Evolutionary conservation across 2,329 filamentous ascomycete species (phyloP), one percentile per base, ranked within the genome.

Genomic region (Westerdykella aurantiaca): DNA sequence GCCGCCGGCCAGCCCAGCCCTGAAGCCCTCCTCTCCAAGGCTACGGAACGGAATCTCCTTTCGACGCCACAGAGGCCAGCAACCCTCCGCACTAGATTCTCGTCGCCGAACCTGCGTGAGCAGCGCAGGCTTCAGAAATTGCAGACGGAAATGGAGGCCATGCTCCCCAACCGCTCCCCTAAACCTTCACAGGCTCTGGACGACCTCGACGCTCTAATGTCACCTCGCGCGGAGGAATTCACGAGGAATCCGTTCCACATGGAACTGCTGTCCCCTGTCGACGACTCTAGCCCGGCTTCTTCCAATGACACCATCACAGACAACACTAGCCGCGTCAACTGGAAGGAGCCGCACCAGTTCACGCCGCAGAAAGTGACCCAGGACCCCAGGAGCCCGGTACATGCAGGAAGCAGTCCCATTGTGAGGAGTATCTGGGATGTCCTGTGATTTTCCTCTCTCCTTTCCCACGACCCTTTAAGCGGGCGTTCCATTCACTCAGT

Each of bases 381-480:
- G 12, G 85, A 90, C 60, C 86, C 86, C 12, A 72, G 86, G 54
- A 89, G 85, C 61, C 86, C 86, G 13, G 83, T 85, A 0, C 86
- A 83, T 11, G 80, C 79, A 57, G 85, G 86, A 33, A 83, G 85
- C 62, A 81, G 80, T 45, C 84, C 86, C 3, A 89, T 91, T 48
- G 80, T 82, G 41, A 76, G 86, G 44, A 89, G 83, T 46, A 91
- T 91, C 57, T 83, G 87, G 62, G 85, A 89, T 58, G 73, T 88
- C 41, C 72, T 90, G 66, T 89, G 75, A 76, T 35, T 16, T 35
- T 9, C 33, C 16, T 35, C 9, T 9, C 5, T 12, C 16, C 33
- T 29, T 29, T 9, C 6, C 18, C 18, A 21, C 7, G 7, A 29
- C 7, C 25, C 25, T 29, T 29, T 7, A 4, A 29, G 25, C 25